Evolutionary conservation across 768 basidiomycete genomes (phyloP).

Genomic region (Russula griseocarnosa): DNA sequence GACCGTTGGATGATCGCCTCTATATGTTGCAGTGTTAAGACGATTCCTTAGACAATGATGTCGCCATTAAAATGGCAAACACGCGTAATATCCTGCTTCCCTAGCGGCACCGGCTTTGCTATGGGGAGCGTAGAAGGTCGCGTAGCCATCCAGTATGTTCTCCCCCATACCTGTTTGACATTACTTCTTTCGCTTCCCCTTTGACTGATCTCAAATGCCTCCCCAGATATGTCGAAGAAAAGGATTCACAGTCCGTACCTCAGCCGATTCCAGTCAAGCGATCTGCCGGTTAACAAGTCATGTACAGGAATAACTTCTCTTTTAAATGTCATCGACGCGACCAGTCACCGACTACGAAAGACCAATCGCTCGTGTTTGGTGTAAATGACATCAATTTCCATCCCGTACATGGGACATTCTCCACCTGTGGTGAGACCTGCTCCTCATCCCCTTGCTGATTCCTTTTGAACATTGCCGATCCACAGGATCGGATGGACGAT

Average conservation of each 20-base stretch:
- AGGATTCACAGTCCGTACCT: conserved; percentile 56
- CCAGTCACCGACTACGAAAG: conserved; percentile 35
- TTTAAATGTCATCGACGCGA: conserved; percentile 52
- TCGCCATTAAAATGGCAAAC: conserved; percentile 96
- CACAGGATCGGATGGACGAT: conserved; percentile 74
- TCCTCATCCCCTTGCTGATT: too few relatives aligned
- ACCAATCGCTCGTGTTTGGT: conserved; percentile 47
- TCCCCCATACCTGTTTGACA: background rate
- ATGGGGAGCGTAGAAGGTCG: conserved; percentile 87
- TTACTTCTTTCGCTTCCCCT: background rate
- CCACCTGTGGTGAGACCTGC: conserved; percentile 35
- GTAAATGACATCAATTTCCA: conserved; percentile 59
- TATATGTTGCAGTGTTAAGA: background rate
- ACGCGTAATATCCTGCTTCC: conserved; percentile 79
- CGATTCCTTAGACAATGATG: conserved; percentile 53
- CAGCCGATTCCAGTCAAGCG: background rate
- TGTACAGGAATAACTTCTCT: conserved; percentile 48
- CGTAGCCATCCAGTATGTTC: conserved; percentile 89
- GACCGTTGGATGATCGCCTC: background rate
- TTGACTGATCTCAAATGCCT: background rate
- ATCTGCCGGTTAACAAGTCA: background rate
- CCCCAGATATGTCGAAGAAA: conserved; percentile 78
- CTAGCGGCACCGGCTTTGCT: conserved; percentile 72
- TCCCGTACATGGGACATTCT: conserved; percentile 51
- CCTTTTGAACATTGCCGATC: background rate